Percentiles rank a stretch among this genome's conserved stretches.
Evolutionary conservation across 2,329 filamentous ascomycete species (phyloP).

Genomic region (Fusarium graminum): DNA sequence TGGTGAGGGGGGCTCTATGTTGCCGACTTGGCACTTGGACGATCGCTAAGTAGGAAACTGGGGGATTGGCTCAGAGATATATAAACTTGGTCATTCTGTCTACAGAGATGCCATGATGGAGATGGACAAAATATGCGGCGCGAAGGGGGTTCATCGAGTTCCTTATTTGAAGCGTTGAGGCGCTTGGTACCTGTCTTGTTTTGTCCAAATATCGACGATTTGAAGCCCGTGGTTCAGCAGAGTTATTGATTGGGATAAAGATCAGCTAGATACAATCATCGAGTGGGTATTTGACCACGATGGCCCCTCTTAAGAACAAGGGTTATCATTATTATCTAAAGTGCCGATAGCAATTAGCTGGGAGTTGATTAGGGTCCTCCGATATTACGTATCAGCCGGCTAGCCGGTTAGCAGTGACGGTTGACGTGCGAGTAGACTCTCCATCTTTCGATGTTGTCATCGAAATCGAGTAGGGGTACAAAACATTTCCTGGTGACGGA

Average conservation of each 20-base stretch:
- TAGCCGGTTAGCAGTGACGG: neutral
- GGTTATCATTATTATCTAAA: slow-evolving; percentile 17
- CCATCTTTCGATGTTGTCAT: too few relatives aligned
- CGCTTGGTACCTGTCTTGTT: slow-evolving; percentile 2
- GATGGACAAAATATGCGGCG: neutral
- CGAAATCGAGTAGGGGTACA: too few relatives aligned
- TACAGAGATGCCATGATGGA: neutral
- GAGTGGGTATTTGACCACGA: slow-evolving; percentile 18
- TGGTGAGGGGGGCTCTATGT: slow-evolving; percentile 12
- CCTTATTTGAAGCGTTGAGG: slow-evolving; percentile 1
- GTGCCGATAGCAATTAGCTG: slow-evolving; percentile 14
- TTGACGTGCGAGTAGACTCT: too few relatives aligned
- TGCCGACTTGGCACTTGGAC: neutral
- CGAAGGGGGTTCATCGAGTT: neutral
- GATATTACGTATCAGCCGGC: neutral
- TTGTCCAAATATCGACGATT: neutral
- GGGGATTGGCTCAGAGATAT: neutral
- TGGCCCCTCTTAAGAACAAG: slow-evolving; percentile 24
- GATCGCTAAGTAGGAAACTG: neutral
- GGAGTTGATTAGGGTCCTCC: neutral
- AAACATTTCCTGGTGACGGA: too few relatives aligned
- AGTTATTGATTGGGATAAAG: slow-evolving; percentile 25
- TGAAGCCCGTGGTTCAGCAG: slow-evolving; percentile 12
- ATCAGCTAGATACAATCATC: slow-evolving; percentile 11
- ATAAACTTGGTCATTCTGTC: neutral